Evolutionary conservation across 768 basidiomycete genomes (phyloP), one percentile per base, ranked within the genome.

Genomic region (Rhizopogon vinicolor): DNA sequence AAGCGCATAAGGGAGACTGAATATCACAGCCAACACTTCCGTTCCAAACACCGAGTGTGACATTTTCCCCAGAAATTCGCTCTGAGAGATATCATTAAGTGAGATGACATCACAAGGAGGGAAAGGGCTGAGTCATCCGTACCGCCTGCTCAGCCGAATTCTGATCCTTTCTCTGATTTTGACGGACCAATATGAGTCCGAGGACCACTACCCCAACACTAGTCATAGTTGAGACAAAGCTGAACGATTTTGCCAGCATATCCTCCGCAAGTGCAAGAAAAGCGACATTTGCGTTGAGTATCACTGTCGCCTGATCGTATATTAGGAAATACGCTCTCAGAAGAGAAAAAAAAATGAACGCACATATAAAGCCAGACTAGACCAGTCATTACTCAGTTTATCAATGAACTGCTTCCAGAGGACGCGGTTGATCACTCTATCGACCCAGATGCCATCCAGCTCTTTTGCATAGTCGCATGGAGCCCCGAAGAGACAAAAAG

Each of bases 231-330:
- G 76, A 78, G 10, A 73, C 53, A 46, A 74, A 77, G 56, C 68
- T 71, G 16, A 70, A 61, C 12, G 75, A 68, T 46, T 74, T 73
- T 0, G 68, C 63, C 0, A 63, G 37, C 37, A 54, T 53, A 49
- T 62, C 35, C 10, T 31, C 51, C 4, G 8, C 22, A 29, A 83
- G 79, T 5, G 78, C 74, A 12, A 84, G 63, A 60, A 82, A 81
- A 0, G 76, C 75, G 1, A 85, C 77, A 52, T 82, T 81, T 2
- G 78, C 78, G 22, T 75, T 75, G 9, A 83, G 64, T 31, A 83
- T 63, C 16, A 82, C 76, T 0, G 78, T 79, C 1, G 72, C 73
- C 80, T 82, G 37, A 3, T 46, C 16, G 14, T 6, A 44, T 12
- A 22, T 39, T 18, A 8, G 53, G 1, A 10, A 9, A 37, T 12